Base-by-base conservation (phyloP, 139 green algal genomes). In the Mychonastes homosphaera region DNA sequence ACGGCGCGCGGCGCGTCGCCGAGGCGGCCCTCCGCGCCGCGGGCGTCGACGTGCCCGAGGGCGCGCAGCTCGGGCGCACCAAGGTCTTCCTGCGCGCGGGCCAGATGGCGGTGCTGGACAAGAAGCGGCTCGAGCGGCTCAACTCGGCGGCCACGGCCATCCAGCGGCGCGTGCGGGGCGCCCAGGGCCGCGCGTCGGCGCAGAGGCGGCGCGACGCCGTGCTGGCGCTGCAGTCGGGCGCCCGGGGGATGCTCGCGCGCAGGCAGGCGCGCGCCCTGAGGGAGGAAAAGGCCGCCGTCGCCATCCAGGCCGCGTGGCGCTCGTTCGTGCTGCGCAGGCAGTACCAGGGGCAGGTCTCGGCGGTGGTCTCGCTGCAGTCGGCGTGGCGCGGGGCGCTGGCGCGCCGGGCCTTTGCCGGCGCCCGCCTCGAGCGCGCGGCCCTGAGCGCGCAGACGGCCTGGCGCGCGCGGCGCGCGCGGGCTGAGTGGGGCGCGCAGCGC, bases 61-160 rank as follows among this genome's bases (percentile, higher is more conserved):
- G 76, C 35, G 89, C 75, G 63, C 88, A 97, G 65, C 56, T 92
- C 28, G 90, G 90, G 18, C 69, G 78, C 44, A 89, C 74, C 41
- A 95, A 95, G 79, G 83, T 92, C 27, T 92, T 92, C 64, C 59
- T 91, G 67, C 70, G 84, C 26, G 78, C 75, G n/a, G 93, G 92
- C 24, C 83, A 94, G 69, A 94, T 98, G 86, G 91, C 84, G 1
- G 59, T 87, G 51, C 76, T 97, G 50, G 89, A 99, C 72, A 94
- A 92, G 78, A 60, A 80, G 56, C 75, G 87, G 48, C 92, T 76
- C 1, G 85, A 97, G 21, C 62, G 84, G 51, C 68, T 97, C 44
- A 87, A 94, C 73, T 53, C 8, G 2, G 78, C 81, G 2, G 91
- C 93, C 13, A 72, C 72, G 23, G 77, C 50, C 19, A 78, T 96